Conservation (phyloP, 2,329 filamentous ascomycete genomes). For the Colletotrichum tamarilloi region DNA sequence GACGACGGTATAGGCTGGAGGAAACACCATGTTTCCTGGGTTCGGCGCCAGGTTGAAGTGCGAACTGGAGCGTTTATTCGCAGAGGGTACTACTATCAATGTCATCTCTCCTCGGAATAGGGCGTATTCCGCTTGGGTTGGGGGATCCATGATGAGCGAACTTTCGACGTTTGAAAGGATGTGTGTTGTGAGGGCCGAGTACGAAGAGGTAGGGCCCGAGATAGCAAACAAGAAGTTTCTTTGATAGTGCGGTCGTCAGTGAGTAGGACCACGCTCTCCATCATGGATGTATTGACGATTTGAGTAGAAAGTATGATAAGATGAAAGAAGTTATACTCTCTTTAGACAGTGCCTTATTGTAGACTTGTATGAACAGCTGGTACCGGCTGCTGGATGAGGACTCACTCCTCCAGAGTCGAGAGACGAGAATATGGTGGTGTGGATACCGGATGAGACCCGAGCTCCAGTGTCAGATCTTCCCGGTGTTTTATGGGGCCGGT, state of each 20-base stretch:
- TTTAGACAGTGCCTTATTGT: no score
- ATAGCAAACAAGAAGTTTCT: slow-evolving; percentile 4
- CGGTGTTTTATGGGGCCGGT: neutral
- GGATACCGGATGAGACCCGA: neutral
- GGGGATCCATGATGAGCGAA: slow-evolving; percentile 14
- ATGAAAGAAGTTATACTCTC: no score
- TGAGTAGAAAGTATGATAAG: no score
- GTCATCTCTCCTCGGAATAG: neutral
- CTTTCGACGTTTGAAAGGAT: slow-evolving; percentile 2
- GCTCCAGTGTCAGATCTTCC: neutral
- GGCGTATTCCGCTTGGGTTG: slow-evolving; percentile 1
- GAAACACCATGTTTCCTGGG: neutral
- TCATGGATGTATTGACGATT: no score
- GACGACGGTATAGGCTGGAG: slow-evolving; percentile 1
- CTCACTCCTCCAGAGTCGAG: neutral
- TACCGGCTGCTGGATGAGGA: no score
- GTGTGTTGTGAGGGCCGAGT: slow-evolving; percentile 7
- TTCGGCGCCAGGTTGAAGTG: neutral
- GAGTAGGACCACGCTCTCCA: no score
- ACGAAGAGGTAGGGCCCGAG: slow-evolving; percentile 5
- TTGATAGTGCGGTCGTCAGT: no score
- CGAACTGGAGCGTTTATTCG: neutral
- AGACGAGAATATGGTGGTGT: neutral
- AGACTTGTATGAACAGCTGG: no score
- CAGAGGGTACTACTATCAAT: neutral